These are phyloP conservation scores for Beauveria bassiana DNA, from an alignment of 2,329 filamentous ascomycete genomes.

Conservation along the genomic window DNA sequence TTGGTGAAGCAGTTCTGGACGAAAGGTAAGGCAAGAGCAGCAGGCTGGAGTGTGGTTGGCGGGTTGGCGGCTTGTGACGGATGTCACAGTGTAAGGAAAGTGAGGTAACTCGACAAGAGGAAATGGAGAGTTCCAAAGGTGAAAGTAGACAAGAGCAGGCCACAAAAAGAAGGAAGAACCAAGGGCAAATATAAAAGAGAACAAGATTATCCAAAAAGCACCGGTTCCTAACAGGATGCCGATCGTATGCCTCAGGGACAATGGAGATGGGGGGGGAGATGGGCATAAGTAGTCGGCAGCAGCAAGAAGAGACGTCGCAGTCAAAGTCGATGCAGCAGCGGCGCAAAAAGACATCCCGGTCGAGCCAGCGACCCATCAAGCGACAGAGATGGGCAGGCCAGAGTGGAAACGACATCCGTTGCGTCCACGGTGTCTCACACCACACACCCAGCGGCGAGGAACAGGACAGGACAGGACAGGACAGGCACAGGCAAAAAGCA, in stretches of 20 bases:
- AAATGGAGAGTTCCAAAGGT: conserved; percentile 15
- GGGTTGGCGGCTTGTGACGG: neutral
- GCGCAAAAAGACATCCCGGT: conserved; percentile 6
- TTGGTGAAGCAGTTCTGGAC: conserved; percentile 8
- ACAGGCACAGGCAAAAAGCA: neutral
- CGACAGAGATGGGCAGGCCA: conserved; percentile 9
- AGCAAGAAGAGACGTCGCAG: neutral
- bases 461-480: neutral
- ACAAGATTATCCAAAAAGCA: conserved; percentile 32
- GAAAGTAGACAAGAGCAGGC: conserved; percentile 24
- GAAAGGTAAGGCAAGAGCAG: conserved; percentile 12
- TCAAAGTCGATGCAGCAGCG: neutral
- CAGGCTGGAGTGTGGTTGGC: neutral
- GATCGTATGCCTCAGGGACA: conserved; percentile 36
- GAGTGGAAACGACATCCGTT: conserved; percentile 11
- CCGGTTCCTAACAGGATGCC: conserved; percentile 39
- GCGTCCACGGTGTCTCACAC: conserved; percentile 9
- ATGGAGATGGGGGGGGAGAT: conserved; percentile 35
- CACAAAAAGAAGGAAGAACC: conserved; percentile 44
- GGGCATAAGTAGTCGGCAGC: conserved; percentile 37
- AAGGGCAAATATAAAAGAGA: conserved; percentile 38
- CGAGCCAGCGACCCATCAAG: conserved; percentile 6
- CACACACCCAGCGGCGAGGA: conserved; percentile 1
- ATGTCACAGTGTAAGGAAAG: conserved; percentile 34
- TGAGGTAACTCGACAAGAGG: conserved; percentile 36